phyloP scores from a whole-genome alignment of 1,284 basidiomycete genomes.

The Heterobasidion irregulare region DNA sequence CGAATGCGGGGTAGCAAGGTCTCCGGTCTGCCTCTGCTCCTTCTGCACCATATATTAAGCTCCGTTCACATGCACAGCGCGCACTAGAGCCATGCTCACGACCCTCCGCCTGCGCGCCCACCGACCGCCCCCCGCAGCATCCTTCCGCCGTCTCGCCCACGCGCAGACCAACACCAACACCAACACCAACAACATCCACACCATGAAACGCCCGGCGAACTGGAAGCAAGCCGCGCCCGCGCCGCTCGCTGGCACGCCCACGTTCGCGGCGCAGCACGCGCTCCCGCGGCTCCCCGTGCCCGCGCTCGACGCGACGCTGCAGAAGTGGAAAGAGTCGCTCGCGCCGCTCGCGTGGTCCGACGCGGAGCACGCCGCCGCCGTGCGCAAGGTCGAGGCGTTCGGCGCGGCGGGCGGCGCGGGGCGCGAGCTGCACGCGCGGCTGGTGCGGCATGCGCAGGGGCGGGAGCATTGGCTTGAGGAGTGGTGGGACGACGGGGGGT shows the following conservation, averaged over 20 bases:
- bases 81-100: neutral
- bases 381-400: conserved; percentile 58
- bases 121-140: neutral
- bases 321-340: conserved; percentile 50
- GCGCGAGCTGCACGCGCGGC: conserved; percentile 46
- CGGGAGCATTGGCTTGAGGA: conserved; percentile 69
- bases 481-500: conserved; percentile 76
- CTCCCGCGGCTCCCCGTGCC: conserved; percentile 64
- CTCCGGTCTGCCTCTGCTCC: too few species aligned
- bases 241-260: conserved; percentile 26
- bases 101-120: neutral
- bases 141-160: too few species aligned
- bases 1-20: too few species aligned
- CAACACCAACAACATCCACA: too few species aligned
- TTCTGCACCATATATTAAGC: too few species aligned
- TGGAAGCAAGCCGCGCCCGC: conserved; percentile 37
- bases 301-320: conserved; percentile 45
- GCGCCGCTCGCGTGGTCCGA: conserved; percentile 56
- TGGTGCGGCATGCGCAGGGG: conserved; percentile 39
- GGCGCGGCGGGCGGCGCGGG: conserved; percentile 30
- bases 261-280: conserved; percentile 29
- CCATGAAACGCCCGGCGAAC: conserved; percentile 17
- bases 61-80: too few species aligned
- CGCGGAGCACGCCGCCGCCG: conserved; percentile 44
- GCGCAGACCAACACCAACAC: too few species aligned